phyloP scores from a whole-genome alignment of 257 asterid genomes.

The Ilex aquifolium region DNA sequence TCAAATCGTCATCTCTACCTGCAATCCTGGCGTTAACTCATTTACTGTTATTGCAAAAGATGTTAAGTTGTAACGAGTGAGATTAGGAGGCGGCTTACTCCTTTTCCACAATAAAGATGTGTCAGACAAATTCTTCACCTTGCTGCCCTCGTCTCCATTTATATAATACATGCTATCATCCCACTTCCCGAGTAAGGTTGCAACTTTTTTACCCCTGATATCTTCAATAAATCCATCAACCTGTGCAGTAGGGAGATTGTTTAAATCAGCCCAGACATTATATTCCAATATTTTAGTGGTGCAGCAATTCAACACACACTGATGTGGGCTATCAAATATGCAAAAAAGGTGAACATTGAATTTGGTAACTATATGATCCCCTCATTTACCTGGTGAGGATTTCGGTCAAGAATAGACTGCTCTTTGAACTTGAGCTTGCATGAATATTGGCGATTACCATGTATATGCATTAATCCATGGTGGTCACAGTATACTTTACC shows the following conservation, averaged over 20 bases:
- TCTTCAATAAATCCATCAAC: slow-evolving; percentile 23
- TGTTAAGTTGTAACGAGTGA: slow-evolving; percentile 15
- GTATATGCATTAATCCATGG: slow-evolving; percentile 84
- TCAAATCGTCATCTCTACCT: slow-evolving; percentile 15
- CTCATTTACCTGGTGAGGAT: slow-evolving; percentile 81
- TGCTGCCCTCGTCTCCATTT: slow-evolving; percentile 7
- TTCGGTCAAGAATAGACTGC: slow-evolving; percentile 88
- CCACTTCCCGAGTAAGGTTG: slow-evolving; percentile 24
- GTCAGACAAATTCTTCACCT: slow-evolving; percentile 14
- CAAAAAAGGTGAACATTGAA: neutral
- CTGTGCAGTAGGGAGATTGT: slow-evolving; percentile 12
- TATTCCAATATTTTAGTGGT: no score
- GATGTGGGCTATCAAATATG: no score
- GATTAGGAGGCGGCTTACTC: neutral
- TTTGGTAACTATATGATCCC: neutral
- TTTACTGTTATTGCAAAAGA: slow-evolving; percentile 12
- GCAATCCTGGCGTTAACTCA: slow-evolving; percentile 14
- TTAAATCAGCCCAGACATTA: neutral
- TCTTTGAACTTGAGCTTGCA: slow-evolving; percentile 97
- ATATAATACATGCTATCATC: slow-evolving; percentile 18
- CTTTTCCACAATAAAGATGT: slow-evolving; percentile 14
- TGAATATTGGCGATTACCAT: slow-evolving; percentile 70
- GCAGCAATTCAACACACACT: no score
- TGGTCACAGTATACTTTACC: slow-evolving; percentile 93
- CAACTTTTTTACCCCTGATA: slow-evolving; percentile 3